These are phyloP conservation scores for Bruguiera hainesii DNA, from an alignment of 441 rosid genomes.

Conservation along the genomic window DNA sequence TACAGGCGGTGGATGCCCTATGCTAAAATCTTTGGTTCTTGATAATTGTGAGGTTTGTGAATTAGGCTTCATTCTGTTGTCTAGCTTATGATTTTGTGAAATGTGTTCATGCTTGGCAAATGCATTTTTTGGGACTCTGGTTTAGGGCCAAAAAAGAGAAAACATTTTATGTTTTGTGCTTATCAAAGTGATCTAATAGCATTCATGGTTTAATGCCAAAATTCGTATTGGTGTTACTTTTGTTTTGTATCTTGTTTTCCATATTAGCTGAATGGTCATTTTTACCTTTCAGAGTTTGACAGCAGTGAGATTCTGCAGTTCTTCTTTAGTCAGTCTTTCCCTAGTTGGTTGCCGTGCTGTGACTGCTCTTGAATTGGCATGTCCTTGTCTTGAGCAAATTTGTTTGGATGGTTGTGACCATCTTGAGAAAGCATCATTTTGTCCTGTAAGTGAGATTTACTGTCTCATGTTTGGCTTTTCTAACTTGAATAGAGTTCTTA, in stretches of 20 bases:
- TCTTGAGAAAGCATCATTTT: slow-evolving; percentile 84
- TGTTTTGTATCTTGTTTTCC: slow-evolving; percentile 3
- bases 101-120: background rate
- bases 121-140: background rate
- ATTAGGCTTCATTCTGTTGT: background rate
- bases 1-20: slow-evolving; percentile 92
- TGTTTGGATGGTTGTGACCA: slow-evolving; percentile 96
- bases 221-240: background rate
- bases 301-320: slow-evolving; percentile 64
- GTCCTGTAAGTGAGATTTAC: slow-evolving; percentile 62
- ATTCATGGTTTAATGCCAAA: no score
- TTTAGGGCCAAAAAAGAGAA: background rate
- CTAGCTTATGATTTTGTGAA: slow-evolving; percentile 8
- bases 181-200: no score
- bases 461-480: background rate
- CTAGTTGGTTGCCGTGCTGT: slow-evolving; percentile 92
- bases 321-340: slow-evolving; percentile 79
- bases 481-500: background rate
- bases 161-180: no score
- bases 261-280: slow-evolving; percentile 11
- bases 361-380: slow-evolving; percentile 65
- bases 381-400: slow-evolving; percentile 79
- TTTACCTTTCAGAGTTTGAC: slow-evolving; percentile 67
- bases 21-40: slow-evolving; percentile 82
- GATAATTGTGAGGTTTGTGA: slow-evolving; percentile 93